phyloP scores from a whole-genome alignment of 768 basidiomycete genomes.

The Lentinula guzmanii region DNA sequence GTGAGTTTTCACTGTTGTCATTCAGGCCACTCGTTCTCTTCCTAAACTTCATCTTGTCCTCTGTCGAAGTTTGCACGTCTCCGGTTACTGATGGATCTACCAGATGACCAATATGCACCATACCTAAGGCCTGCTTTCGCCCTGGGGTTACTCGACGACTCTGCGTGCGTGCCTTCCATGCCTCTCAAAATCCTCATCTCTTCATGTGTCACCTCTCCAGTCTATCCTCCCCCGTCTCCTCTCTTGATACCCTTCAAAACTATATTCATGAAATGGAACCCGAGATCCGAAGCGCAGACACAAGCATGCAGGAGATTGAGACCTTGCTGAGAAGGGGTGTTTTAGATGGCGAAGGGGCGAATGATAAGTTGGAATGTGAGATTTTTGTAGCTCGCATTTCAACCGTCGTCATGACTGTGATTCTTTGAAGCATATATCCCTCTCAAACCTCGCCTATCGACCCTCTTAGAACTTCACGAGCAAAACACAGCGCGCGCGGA shows the following conservation, averaged over 20 bases:
- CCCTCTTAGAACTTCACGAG: conserved; percentile 49
- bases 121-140: conserved; percentile 73
- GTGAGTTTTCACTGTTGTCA: conserved; percentile 31
- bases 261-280: conserved; percentile 75
- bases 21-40: not conserved
- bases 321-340: conserved; percentile 65
- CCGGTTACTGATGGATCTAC: not conserved
- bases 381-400: not conserved
- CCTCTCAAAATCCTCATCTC: not conserved
- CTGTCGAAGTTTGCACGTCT: no score
- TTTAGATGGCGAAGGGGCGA: conserved; percentile 47
- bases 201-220: conserved; percentile 23
- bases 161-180: conserved; percentile 38
- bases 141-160: conserved; percentile 53
- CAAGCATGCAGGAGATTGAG: conserved; percentile 76
- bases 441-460: conserved; percentile 62
- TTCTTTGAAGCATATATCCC: conserved; percentile 48
- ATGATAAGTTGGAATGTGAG: conserved; percentile 49
- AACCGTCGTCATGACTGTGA: no score
- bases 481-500: conserved; percentile 54
- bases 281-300: conserved; percentile 77
- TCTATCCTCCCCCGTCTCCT: not conserved
- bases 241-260: conserved; percentile 60
- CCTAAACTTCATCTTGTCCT: not conserved
- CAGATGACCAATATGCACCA: conserved; percentile 76